Evolutionary conservation across 495 filamentous ascomycete species (phyloP), one percentile per base, ranked within the genome.

Genomic region (Penicillium psychrofluorescens): DNA sequence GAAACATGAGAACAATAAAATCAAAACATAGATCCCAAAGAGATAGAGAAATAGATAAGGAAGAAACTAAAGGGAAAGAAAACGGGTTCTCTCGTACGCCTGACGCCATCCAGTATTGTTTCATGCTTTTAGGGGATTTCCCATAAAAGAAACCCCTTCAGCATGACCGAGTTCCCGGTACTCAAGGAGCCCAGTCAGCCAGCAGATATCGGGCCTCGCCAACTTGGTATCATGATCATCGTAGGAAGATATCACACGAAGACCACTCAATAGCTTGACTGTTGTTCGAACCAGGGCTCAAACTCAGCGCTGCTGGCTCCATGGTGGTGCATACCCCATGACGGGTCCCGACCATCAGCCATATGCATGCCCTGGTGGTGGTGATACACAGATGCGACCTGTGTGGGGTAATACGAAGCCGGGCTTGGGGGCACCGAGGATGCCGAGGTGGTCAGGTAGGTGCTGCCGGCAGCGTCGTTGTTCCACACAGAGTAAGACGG

Each of bases 111-210:
- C 2, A 22, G 22, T 6, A 6, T 22, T 22, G 22, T 22, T 22
- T 6, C 22, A 6, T 6, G 22, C 22, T 22, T 22, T 22, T 22
- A 4, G 35, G 32, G 41, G 43, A 44, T 45, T 39, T 34, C 43
- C 37, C 34, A 40, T 30, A 48, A 48, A 49, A 35, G 49, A 48
- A 50, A 35, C 41, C 41, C 41, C 40, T 41, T 44, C 40, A 16
- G 38, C 46, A 13, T 53, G 44, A 32, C 40, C 49, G 40, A 49
- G 30, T 36, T 8, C 31, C 35, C 31, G 13, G 5, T 16, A 27
- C 16, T 30, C 11, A 8, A 45, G 46, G 33, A 50, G 14, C 14
- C 8, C 14, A 44, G 16, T 41, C 11, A 36, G 38, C 30, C 46
- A 58, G 52, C 49, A 45, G 22, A n/a, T 8, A 36, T 41, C 22